Evolutionary conservation across 306 rosid species (phyloP), one percentile per base, ranked within the genome.

Genomic region (Prunus salicina): DNA sequence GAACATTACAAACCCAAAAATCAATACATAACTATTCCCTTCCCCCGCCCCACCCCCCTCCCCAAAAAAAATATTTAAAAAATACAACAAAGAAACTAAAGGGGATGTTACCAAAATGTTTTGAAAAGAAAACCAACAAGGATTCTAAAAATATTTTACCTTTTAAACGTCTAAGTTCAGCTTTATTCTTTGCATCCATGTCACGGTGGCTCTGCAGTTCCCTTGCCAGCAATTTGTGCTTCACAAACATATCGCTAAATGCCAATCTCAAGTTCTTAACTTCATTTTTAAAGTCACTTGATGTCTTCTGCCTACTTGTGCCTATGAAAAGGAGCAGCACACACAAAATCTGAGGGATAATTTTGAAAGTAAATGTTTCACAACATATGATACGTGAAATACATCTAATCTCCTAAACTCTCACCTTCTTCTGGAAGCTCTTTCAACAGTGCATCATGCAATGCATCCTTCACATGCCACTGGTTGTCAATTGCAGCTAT

Each of bases 401-500:
- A 60, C 55, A 64, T 74, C 32, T 32, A 45, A 67, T 51, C 62
- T 27, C 61, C 57, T 56, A 38, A 8, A 73, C 46, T 70, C 93
- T 79, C 86, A 93, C 96, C 93, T 83, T 87, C 89, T 73, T 75
- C 88, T 30, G 82, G 87, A 81, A 89, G 85, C 74, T 88, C 85
- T 53, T 87, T 84, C 74, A 75, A 72, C 46, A 88, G 34, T 49
- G 79, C 75, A 72, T 87, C 67, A 69, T 63, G 87, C 78, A 91
- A 76, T 77, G 87, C 92, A 88, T 84, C 96, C 84, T 87, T 86
- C 71, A 87, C 75, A 86, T 60, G 34, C 87, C 92, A 87, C 62
- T 87, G 20, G 32, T 84, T 84, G 55, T 88, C 89, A 80, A 82
- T 75, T 63, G 88, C 81, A 62, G 88, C 79, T 55, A 79, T 63